phyloP scores from a whole-genome alignment of 495 filamentous ascomycete genomes.

The Penicillium subrubescens region DNA sequence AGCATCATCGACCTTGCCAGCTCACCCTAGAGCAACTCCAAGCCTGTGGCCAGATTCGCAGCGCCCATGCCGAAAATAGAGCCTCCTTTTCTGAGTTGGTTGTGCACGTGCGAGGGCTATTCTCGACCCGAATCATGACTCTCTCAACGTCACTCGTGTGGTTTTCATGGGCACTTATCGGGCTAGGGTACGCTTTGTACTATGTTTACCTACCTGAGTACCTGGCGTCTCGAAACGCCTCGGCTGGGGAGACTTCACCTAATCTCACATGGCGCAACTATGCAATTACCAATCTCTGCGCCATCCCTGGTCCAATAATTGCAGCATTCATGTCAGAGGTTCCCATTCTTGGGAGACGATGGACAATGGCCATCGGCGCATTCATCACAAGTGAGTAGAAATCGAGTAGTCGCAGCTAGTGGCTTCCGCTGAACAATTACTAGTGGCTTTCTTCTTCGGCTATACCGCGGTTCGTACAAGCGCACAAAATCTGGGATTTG shows the following conservation, averaged over 20 bases:
- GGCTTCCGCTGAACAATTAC: neutral
- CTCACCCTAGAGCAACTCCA: conserved; percentile 22
- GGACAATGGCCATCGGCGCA: conserved; percentile 44
- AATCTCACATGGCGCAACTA: conserved; percentile 46
- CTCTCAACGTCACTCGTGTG: conserved; percentile 36
- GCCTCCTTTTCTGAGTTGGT: conserved; percentile 18
- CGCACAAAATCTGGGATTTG: conserved; percentile 44
- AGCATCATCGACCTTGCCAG: conserved; percentile 12
- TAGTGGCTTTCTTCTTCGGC: conserved; percentile 43
- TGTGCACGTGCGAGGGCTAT: conserved; percentile 17
- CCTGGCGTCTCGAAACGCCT: conserved; percentile 34
- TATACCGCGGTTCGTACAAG: conserved; percentile 45
- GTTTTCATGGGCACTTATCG: conserved; percentile 43
- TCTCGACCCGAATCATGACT: conserved; percentile 19
- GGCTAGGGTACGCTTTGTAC: conserved; percentile 38
- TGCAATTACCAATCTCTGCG: conserved; percentile 46
- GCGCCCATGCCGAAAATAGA: conserved; percentile 10
- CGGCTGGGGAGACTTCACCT: conserved; percentile 27
- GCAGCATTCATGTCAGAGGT: conserved; percentile 40
- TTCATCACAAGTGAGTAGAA: conserved; percentile 35
- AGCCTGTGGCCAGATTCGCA: conserved; percentile 16
- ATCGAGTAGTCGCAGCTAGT: neutral
- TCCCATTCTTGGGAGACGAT: conserved; percentile 34
- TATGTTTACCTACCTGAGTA: conserved; percentile 41
- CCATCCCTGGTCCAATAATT: conserved; percentile 41